These are phyloP conservation scores for Triadica sebifera DNA, from an alignment of 345 rosid genomes.

Conservation along the genomic window DNA sequence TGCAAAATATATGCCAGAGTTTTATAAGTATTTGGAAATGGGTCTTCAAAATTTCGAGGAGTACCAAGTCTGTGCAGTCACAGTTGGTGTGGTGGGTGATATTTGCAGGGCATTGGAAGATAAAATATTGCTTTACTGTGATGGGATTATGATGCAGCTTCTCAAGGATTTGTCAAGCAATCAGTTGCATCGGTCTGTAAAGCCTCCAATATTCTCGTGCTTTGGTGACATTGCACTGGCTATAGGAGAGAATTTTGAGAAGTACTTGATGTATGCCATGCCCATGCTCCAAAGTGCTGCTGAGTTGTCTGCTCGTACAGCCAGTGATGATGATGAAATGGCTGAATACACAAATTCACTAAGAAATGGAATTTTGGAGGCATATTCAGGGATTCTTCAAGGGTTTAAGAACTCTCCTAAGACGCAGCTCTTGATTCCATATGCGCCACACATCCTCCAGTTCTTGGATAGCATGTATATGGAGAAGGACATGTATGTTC, in stretches of 20 bases:
- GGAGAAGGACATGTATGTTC: constrained; percentile 76
- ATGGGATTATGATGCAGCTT: constrained; percentile 78
- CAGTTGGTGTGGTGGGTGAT: constrained; percentile 79
- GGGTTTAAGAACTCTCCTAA: constrained; percentile 73
- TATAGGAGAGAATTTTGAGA: constrained; percentile 66
- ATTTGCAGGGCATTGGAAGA: constrained; percentile 67
- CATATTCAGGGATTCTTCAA: constrained; percentile 74
- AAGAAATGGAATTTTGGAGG: constrained; percentile 74
- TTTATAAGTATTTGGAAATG: constrained; percentile 66
- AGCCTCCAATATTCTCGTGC: constrained; percentile 75
- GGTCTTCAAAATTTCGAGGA: constrained; percentile 80
- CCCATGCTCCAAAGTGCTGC: constrained; percentile 80
- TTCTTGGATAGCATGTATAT: constrained; percentile 74
- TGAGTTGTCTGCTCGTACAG: constrained; percentile 55
- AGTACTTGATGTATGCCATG: constrained; percentile 68
- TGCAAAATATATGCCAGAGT: constrained; percentile 69
- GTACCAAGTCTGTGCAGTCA: constrained; percentile 70
- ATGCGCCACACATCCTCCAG: constrained; percentile 66
- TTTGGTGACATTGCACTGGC: constrained; percentile 79
- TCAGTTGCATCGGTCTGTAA: constrained; percentile 72
- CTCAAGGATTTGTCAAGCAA: constrained; percentile 76
- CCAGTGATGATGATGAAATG: constrained; percentile 70
- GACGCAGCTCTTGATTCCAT: constrained; percentile 65
- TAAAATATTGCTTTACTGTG: constrained; percentile 60
- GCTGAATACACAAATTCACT: constrained; percentile 64